Base-by-base conservation (phyloP, 2,329 filamentous ascomycete species). In the Chaetomiaceae sp. region DNA sequence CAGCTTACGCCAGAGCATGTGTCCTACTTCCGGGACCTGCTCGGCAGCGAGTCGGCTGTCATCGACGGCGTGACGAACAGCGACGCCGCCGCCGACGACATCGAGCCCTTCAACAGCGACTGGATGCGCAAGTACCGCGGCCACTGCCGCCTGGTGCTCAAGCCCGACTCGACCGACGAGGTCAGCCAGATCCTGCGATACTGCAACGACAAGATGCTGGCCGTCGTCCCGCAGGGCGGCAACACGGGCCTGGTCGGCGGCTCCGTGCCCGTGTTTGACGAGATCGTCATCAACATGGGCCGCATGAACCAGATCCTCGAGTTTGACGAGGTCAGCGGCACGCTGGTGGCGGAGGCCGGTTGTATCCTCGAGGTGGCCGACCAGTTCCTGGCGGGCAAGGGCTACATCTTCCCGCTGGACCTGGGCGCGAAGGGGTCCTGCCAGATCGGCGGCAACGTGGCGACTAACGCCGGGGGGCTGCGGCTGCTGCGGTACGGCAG, bases 101-200 rank as follows among this genome's bases (percentile, higher is more conserved):
- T 97, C 55, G 88, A 93, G 63, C 79, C 86, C 7, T 98, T 89
- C 76, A 98, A 98, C 68, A 81, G 83, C 63, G 93, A 98, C 70
- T 98, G 94, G 93, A 96, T 98, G 90, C 84, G 87, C 68, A 98
- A 98, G 70, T 98, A 95, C 72, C 83, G 87, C 51, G 94, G 93
- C 24, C 89, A 96, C 67, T 82, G 87, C 51, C 81, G 83, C 61
- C 72, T 98, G 20, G 89, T 97, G 4, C 71, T 98, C 52, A 94
- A 89, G 69, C 93, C 93, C 10, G 79, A 76, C 42, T 85, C 80
- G 14, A 91, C 88, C 0, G 83, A 91, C 59, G 84, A 98, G 67
- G 87, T 97, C 58, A 95, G 88, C 78, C 78, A 85, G 68, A 83
- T 97, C 49, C 68, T 98, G 58, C 84, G 85, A 65, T 96, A 97